Percentiles rank a stretch among this genome's conserved stretches.
These are phyloP conservation scores for Stephanodiscus minutulus DNA, from an alignment of 108 stramenopile genomes.

Conservation along the genomic window DNA sequence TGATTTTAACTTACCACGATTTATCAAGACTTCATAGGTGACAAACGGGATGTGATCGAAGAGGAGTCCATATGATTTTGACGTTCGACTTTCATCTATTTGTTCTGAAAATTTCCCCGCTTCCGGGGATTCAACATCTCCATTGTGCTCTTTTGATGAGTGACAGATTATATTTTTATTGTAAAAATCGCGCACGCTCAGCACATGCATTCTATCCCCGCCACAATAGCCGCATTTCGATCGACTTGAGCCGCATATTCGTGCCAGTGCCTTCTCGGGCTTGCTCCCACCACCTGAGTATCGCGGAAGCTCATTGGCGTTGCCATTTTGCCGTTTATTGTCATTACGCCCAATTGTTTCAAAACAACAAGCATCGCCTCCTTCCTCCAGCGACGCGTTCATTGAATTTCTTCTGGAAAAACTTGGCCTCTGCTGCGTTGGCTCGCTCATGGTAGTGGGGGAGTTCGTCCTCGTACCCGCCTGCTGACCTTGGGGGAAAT, in stretches of 20 bases:
- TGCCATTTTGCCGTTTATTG: background rate
- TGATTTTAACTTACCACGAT: slow-evolving; percentile 35
- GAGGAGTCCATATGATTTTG: slow-evolving; percentile 72
- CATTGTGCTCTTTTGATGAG: slow-evolving; percentile 13
- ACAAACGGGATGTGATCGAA: slow-evolving; percentile 55
- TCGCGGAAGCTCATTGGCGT: background rate
- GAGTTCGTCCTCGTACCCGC: background rate
- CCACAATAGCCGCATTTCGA: slow-evolving; percentile 79
- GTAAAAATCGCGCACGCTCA: slow-evolving; percentile 30
- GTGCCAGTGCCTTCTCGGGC: slow-evolving; percentile 22
- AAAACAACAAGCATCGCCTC: background rate
- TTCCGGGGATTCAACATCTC: background rate
- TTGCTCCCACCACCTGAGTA: background rate
- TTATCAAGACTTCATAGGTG: slow-evolving; percentile 64
- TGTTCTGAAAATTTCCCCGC: slow-evolving; percentile 5
- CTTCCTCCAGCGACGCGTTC: background rate
- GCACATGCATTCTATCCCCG: slow-evolving; percentile 54
- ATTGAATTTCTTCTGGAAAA: background rate
- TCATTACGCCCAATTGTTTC: background rate
- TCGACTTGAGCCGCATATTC: slow-evolving; percentile 61
- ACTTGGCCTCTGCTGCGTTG: background rate
- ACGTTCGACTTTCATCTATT: slow-evolving; percentile 42
- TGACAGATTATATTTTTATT: slow-evolving; percentile 21
- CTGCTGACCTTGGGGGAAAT: background rate
- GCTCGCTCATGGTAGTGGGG: background rate